Evolutionary conservation across 75 land plant species (phyloP), one percentile per base, ranked within the genome.

Genomic region (Pinus albicaulis): DNA sequence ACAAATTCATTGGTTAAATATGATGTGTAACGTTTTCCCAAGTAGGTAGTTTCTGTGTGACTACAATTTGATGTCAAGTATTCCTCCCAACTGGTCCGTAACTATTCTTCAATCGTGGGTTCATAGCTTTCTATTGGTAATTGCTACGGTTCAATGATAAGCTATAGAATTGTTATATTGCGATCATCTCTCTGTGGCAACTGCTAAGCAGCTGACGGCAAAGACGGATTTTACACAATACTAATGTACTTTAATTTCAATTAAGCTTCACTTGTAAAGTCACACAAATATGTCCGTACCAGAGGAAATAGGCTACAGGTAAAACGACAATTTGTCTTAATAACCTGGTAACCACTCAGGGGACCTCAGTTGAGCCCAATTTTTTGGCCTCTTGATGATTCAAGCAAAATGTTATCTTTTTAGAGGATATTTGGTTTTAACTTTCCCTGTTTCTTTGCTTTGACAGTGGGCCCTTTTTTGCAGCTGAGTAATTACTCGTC

Each of bases 401-500:
- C 24, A 20, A 68, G 71, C 23, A 34, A 2, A 64, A 66, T 8
- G 19, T 68, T 41, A 68, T 20, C 12, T 5, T 7, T 68, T 8
- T 68, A 68, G 23, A 41, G 20, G 71, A 41, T 41, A 68, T 68
- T 66, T 66, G 44, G 22, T 36, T 66, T 48, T 66, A 20, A 68
- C 20, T 38, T 68, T 10, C 20, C 70, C 12, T 41, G 71, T 22
- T 41, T 10, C 23, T 36, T 68, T 68, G n/a, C 6, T 2, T 68
- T 68, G 53, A 68, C 69, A 34, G 31, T 56, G 15, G 3, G 56
- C 56, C 25, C 25, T 61, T 48, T 61, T 41, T 76, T 82, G 7
- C 85, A 91, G 93, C 63, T 91, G 63, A 84, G 91, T 78, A 89
- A 78, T 55, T 89, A 84, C 78, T 89, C 91, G 20, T 91, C 93